These are phyloP conservation scores for Beauveria medogensis DNA, from an alignment of 2,329 filamentous ascomycete species.

Conservation along the genomic window DNA sequence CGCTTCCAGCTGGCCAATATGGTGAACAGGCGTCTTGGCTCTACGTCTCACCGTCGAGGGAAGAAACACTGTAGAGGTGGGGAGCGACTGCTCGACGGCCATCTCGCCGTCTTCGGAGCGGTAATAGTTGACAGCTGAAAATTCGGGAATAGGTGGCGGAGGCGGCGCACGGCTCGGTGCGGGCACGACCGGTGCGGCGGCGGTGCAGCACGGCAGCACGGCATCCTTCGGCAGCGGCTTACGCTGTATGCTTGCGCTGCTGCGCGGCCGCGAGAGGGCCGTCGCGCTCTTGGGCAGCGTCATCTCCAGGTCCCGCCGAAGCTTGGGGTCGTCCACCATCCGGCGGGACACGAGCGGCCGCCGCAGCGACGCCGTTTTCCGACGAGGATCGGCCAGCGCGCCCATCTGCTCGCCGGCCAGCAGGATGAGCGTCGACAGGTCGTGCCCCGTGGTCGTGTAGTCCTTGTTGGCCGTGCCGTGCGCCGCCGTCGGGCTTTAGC, in stretches of 20 bases:
- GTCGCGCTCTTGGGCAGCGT: constrained; percentile 4
- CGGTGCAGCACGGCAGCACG: too few species aligned
- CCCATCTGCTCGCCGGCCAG: constrained; percentile 8
- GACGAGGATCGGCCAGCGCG: not conserved
- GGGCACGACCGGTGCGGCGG: not conserved
- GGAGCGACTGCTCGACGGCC: not conserved
- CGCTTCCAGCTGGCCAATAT: constrained; percentile 41
- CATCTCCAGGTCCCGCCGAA: not conserved
- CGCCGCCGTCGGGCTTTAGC: not conserved
- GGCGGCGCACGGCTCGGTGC: not conserved
- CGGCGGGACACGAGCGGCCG: not conserved
- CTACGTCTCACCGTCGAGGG: constrained; percentile 32
- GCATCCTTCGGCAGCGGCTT: constrained; percentile 1
- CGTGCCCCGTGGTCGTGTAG: not conserved
- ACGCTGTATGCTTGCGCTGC: constrained; percentile 1
- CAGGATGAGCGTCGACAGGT: not conserved
- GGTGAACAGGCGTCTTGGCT: constrained; percentile 43
- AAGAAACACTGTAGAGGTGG: not conserved
- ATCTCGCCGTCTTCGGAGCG: not conserved
- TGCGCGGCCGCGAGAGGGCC: not conserved
- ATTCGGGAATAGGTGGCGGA: constrained; percentile 8
- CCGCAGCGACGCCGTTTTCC: not conserved
- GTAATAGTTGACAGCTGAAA: not conserved
- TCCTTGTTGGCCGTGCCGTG: not conserved
- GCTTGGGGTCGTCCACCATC: not conserved